These are phyloP conservation scores for Sphagnurus paluster DNA, from an alignment of 1,284 basidiomycete genomes.

Conservation along the genomic window DNA sequence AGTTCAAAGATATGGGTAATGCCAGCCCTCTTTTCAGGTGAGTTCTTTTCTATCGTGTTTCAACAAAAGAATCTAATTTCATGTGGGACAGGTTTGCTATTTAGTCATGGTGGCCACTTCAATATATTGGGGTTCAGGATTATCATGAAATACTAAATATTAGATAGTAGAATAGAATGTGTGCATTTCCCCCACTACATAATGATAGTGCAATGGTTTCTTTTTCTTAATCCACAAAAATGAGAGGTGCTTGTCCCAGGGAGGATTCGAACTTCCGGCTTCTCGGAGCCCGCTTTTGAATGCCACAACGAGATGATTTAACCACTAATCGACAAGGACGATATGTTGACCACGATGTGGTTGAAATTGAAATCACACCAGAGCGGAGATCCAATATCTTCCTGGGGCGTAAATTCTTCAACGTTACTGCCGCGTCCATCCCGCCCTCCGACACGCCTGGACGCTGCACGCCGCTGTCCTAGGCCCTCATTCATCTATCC, in stretches of 20 bases:
- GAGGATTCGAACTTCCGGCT: constrained; percentile 19
- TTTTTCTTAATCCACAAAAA: not conserved
- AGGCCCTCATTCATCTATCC: not conserved
- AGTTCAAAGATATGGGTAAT: constrained; percentile 45
- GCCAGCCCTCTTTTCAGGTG: constrained; percentile 51
- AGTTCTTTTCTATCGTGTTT: not conserved
- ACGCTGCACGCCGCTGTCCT: not conserved
- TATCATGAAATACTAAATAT: too few species aligned
- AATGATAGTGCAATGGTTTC: too few species aligned
- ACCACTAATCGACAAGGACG: constrained; percentile 14
- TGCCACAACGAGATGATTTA: constrained; percentile 17
- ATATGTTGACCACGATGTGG: too few species aligned
- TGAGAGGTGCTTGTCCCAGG: constrained; percentile 8
- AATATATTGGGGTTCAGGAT: too few species aligned
- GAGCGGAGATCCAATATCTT: not conserved
- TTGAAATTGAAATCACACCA: not conserved
- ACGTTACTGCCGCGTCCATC: constrained; percentile 2
- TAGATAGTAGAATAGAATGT: too few species aligned
- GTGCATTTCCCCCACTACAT: too few species aligned
- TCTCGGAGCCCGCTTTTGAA: constrained; percentile 12
- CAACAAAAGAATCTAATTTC: too few species aligned
- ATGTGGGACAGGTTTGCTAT: too few species aligned
- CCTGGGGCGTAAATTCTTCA: constrained; percentile 5
- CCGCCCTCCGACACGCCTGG: not conserved
- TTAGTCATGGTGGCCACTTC: too few species aligned